Conservation (phyloP, 75 land plant genomes). For the Pinus taeda region DNA sequence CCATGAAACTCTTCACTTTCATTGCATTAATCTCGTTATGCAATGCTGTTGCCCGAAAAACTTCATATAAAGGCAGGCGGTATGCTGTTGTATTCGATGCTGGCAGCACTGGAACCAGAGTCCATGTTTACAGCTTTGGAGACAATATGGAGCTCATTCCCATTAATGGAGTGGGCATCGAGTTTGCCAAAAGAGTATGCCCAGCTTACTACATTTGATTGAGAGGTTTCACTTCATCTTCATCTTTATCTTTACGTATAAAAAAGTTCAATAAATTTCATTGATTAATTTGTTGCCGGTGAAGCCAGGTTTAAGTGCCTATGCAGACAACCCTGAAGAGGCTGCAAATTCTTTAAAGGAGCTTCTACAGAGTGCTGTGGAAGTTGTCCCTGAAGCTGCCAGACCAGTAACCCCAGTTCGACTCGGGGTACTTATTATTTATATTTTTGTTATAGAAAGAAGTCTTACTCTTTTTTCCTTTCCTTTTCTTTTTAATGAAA, state of each 20-base stretch:
- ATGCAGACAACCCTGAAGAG: slow-evolving; percentile 54
- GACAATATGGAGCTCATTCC: slow-evolving; percentile 63
- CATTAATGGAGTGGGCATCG: slow-evolving; percentile 60
- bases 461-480: too few relatives aligned
- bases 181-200: slow-evolving; percentile 62
- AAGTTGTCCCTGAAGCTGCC: slow-evolving; percentile 50
- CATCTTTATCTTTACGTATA: too few relatives aligned
- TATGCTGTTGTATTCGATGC: slow-evolving; percentile 97
- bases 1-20: too few relatives aligned
- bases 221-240: too few relatives aligned
- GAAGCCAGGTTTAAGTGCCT: slow-evolving; percentile 86
- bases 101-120: slow-evolving; percentile 97
- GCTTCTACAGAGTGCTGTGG: slow-evolving; percentile 69
- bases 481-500: too few relatives aligned
- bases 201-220: too few relatives aligned
- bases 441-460: too few relatives aligned
- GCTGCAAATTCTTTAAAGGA: slow-evolving; percentile 71
- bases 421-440: too few relatives aligned
- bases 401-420: too few relatives aligned
- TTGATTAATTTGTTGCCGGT: slow-evolving; percentile 25
- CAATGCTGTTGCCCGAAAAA: background rate
- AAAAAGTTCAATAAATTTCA: too few relatives aligned
- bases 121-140: slow-evolving; percentile 89
- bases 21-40: too few relatives aligned
- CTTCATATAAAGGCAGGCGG: slow-evolving; percentile 23